These are phyloP conservation scores for Globisporangium viniferum DNA, from an alignment of 352 stramenopile species.

Conservation along the genomic window DNA sequence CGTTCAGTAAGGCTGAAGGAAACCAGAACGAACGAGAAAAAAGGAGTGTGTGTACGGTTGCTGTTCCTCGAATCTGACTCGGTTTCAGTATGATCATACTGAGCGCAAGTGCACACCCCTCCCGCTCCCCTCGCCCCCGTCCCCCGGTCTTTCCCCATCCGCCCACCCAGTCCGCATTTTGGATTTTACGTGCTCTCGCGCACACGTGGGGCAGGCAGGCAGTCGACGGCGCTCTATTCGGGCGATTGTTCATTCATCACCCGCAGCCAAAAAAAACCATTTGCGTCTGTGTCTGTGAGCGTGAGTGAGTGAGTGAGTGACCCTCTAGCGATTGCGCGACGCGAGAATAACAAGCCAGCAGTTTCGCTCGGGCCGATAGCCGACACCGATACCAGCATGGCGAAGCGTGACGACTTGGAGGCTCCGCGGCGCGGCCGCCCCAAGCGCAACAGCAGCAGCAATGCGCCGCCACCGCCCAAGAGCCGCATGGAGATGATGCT, in stretches of 20 bases:
- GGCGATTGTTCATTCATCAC: background rate
- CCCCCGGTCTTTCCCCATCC: background rate
- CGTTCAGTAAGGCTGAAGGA: background rate
- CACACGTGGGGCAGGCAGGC: constrained; percentile 2
- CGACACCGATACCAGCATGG: constrained; percentile 19
- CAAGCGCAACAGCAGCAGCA: constrained; percentile 23
- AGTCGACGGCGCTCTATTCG: background rate
- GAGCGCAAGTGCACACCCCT: constrained; percentile 8
- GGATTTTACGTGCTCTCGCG: constrained; percentile 34
- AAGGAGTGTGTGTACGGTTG: constrained; percentile 5
- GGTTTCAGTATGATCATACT: constrained; percentile 15
- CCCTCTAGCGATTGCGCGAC: background rate
- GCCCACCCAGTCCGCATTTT: constrained; percentile 26
- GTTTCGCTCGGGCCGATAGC: background rate
- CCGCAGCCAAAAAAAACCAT: background rate
- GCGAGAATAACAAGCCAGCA: constrained; percentile 1
- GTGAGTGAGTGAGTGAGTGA: background rate
- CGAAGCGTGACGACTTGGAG: constrained; percentile 38
- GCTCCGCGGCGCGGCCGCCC: constrained; percentile 27
- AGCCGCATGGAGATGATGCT: constrained; percentile 57
- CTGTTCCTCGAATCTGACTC: constrained; percentile 3
- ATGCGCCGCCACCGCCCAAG: constrained; percentile 19
- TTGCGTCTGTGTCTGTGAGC: background rate
- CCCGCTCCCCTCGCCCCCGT: background rate
- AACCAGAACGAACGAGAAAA: background rate